Base-by-base conservation (phyloP, 306 rosid genomes). In the Acacia acuminata region DNA sequence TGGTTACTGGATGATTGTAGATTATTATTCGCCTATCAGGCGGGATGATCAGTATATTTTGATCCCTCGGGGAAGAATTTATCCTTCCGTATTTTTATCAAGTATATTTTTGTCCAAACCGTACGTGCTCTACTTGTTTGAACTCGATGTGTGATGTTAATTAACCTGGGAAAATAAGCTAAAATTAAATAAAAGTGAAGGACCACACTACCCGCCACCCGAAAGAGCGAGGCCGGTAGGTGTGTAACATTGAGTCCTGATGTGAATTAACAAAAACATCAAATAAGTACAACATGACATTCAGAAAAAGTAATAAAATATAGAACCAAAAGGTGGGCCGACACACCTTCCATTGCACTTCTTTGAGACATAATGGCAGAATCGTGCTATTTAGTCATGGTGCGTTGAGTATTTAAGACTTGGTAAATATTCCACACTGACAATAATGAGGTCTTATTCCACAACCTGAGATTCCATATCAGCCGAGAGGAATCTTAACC, bases 221-320 rank as follows among this genome's bases (percentile, higher is more conserved):
- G n/a, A n/a, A n/a, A n/a, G n/a, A n/a, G n/a, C n/a, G n/a, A n/a
- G n/a, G n/a, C n/a, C n/a, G n/a, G n/a, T n/a, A n/a, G n/a, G n/a
- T n/a, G n/a, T n/a, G n/a, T n/a, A n/a, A n/a, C n/a, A 77, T 80
- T 78, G 91, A 38, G 74, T 86, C 91, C 98, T 93, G 90, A 40
- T 20, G 75, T 66, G 68, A 79, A 87, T 47, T n/a, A 24, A 56
- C 81, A 45, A 65, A 44, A 47, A 55, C 8, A 38, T 50, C 30
- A 56, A 36, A 56, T 51, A 76, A 70, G 34, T 44, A 32, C 19
- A 34, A 13, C 22, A 51, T 17, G 44, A 75, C 43, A 53, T 36
- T 24, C 7, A 82, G 34, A 40, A 45, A 71, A 48, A 7, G 15
- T 3, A 19, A 32, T 48, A 50, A 25, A 73, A 60, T 13, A 56